A percentile compares a stretch with the other conserved stretches of the same genome.
Evolutionary conservation across 2,329 filamentous ascomycete species (phyloP).

Genomic region (Pseudogymnoascus sp.): DNA sequence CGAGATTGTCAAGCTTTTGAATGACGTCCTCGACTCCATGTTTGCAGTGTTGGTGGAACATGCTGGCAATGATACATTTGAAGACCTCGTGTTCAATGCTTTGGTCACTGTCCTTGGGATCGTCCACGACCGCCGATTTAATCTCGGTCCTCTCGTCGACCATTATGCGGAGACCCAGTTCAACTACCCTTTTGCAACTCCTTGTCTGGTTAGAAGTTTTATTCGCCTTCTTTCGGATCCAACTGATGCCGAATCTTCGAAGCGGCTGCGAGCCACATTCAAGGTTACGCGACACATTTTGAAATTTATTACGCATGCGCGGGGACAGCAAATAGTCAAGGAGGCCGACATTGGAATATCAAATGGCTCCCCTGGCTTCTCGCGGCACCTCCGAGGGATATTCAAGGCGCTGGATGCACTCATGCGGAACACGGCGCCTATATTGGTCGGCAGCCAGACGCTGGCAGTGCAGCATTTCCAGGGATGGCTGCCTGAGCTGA

Average conservation of each 20-base stretch:
- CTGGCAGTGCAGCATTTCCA: conserved; percentile 94
- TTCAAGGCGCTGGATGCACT: conserved; percentile 85
- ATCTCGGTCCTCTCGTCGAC: conserved; percentile 82
- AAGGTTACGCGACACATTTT: conserved; percentile 91
- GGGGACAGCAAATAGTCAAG: conserved; percentile 79
- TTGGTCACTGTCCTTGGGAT: conserved; percentile 86
- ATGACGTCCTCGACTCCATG: conserved; percentile 80
- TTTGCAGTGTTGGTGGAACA: conserved; percentile 89
- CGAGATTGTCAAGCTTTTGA: conserved; percentile 89
- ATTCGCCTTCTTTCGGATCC: conserved; percentile 74
- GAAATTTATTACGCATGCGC: conserved; percentile 87
- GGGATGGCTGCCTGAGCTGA: conserved; percentile 89
- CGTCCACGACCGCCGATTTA: conserved; percentile 88
- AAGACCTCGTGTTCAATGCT: conserved; percentile 85
- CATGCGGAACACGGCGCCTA: conserved; percentile 79
- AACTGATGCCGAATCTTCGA: conserved; percentile 71
- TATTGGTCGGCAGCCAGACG: conserved; percentile 88
- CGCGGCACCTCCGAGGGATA: conserved; percentile 71
- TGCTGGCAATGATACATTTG: conserved; percentile 83
- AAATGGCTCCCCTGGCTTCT: conserved; percentile 63
- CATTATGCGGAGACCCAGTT: conserved; percentile 83
- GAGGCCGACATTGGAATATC: conserved; percentile 81
- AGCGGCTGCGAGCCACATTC: conserved; percentile 81
- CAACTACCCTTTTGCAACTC: conserved; percentile 86
- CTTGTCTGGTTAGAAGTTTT: conserved; percentile 80